A percentile compares a stretch with the other conserved stretches of the same genome.
phyloP scores from a whole-genome alignment of 495 filamentous ascomycete genomes.

The Bryoglossum gracile region DNA sequence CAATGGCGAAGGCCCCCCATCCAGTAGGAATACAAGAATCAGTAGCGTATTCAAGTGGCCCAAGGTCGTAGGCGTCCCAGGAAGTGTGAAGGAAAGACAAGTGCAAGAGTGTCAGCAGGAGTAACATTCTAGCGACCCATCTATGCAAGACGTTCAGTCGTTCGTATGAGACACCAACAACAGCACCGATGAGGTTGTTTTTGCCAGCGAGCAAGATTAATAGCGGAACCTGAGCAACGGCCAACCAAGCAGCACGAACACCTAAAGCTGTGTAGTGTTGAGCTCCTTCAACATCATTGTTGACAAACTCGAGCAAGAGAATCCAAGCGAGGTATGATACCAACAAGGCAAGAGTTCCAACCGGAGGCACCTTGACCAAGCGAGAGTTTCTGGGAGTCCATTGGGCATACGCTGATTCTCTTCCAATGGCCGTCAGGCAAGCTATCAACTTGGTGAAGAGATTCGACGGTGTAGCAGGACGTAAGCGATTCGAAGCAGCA shows the following conservation, averaged over 20 bases:
- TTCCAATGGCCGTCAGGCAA: slow-evolving; percentile 15
- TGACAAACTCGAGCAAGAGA: slow-evolving; percentile 21
- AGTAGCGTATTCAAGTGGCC: slow-evolving; percentile 34
- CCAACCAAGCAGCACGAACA: slow-evolving; percentile 64
- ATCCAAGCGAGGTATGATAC: slow-evolving; percentile 17
- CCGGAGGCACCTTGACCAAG: slow-evolving; percentile 15
- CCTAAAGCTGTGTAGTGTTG: slow-evolving; percentile 21
- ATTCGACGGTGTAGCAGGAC: slow-evolving; percentile 13
- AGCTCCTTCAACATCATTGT: slow-evolving; percentile 22
- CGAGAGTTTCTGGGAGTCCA: slow-evolving; percentile 6
- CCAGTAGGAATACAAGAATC: slow-evolving; percentile 44
- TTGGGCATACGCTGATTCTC: slow-evolving; percentile 20
- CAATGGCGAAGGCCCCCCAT: slow-evolving; percentile 62
- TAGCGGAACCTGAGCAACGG: slow-evolving; percentile 69
- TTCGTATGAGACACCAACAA: slow-evolving; percentile 68
- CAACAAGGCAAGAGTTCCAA: slow-evolving; percentile 17
- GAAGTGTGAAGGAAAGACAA: slow-evolving; percentile 62
- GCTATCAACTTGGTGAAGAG: slow-evolving; percentile 14
- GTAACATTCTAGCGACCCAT: slow-evolving; percentile 67
- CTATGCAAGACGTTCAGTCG: slow-evolving; percentile 79
- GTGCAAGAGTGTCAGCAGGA: slow-evolving; percentile 69
- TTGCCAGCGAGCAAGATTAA: slow-evolving; percentile 73
- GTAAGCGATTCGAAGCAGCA: slow-evolving; percentile 17
- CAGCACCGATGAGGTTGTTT: slow-evolving; percentile 62
- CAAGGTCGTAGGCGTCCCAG: slow-evolving; percentile 57